Conservation (phyloP, 2,329 filamentous ascomycete genomes). For the Aspergillus melleus region DNA sequence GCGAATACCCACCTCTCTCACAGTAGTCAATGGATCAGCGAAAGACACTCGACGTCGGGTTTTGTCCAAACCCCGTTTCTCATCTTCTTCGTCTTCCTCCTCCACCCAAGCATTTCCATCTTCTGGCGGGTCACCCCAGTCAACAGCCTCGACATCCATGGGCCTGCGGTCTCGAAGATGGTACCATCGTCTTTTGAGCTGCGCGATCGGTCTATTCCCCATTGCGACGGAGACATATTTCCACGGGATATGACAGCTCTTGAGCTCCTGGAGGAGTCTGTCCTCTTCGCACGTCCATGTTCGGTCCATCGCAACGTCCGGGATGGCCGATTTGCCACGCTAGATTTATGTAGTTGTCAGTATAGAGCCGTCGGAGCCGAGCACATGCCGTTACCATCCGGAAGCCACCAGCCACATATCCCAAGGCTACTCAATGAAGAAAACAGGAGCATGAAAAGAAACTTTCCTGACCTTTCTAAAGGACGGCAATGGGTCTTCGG, state of each 20-base stretch:
- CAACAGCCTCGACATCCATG: not conserved
- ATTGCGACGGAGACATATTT: slow-evolving; percentile 23
- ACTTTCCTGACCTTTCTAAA: not conserved
- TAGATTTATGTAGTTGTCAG: not conserved
- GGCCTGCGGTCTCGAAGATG: slow-evolving; percentile 3
- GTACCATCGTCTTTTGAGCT: slow-evolving; percentile 26
- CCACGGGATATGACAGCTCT: slow-evolving; percentile 22
- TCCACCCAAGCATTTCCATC: not conserved
- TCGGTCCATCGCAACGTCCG: not conserved
- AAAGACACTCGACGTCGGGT: slow-evolving; percentile 19
- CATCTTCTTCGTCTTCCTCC: too few species aligned
- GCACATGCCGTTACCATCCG: too few species aligned
- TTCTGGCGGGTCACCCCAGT: not conserved
- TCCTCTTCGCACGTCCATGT: slow-evolving; percentile 26
- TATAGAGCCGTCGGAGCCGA: not conserved
- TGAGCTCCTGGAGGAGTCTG: slow-evolving; percentile 19
- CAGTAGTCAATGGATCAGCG: slow-evolving; percentile 11
- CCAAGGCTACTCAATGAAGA: not conserved
- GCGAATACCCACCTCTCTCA: slow-evolving; percentile 15
- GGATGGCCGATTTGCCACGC: not conserved
- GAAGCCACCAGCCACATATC: not conserved
- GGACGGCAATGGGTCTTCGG: not conserved
- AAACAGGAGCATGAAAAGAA: not conserved
- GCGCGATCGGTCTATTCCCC: slow-evolving; percentile 21
- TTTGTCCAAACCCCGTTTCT: not conserved